Evolutionary conservation across 1,284 basidiomycete species (phyloP), one percentile per base, ranked within the genome.

Genomic region (Pisolithus thermaeus): DNA sequence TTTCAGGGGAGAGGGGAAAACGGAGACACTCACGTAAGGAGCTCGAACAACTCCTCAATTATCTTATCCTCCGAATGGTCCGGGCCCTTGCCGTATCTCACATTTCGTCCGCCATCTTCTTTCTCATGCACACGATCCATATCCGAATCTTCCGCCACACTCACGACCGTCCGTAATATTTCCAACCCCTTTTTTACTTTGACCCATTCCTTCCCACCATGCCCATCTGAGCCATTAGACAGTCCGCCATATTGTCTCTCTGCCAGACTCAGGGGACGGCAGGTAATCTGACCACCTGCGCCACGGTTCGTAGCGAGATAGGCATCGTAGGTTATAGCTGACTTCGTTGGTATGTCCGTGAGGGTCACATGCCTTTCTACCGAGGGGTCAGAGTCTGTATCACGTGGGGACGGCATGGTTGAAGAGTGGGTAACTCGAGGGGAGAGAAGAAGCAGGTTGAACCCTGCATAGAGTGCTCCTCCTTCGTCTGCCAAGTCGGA

Each of bases 391-490:
- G 32, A 14, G 12, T 35, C 12, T 12, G 20, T 14, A 20, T 23
- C 39, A 23, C 23, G 39, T 25, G 27, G 42, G 42, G 42, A n/a
- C 42, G 22, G 38, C 38, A 5, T 5, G 3, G 42, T 11, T 27
- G 25, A 27, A 27, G 23, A 43, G 4, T 18, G 25, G 9, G 42
- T 5, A 20, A 43, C 27, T 43, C 23, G 42, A 51, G 76, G 70
- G 50, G 75, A 64, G 58, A 87, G 68, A 59, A 88, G 75, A 52
- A 90, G 71, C 36, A 90, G 63, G 64, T 90, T 91, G 74, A 91
- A 91, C 3, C 89, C 88, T 40, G 87, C 84, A 62, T 81, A 88
- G 2, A 87, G 87, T 36, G 86, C 84, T 61, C 81, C 87, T 52
- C 70, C 67, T 16, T 69, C 69, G 53, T 81, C 73, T 56, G 68